Evolutionary conservation across 2,329 filamentous ascomycete genomes (phyloP), one percentile per base, ranked within the genome.

Genomic region (Colletotrichum horii): DNA sequence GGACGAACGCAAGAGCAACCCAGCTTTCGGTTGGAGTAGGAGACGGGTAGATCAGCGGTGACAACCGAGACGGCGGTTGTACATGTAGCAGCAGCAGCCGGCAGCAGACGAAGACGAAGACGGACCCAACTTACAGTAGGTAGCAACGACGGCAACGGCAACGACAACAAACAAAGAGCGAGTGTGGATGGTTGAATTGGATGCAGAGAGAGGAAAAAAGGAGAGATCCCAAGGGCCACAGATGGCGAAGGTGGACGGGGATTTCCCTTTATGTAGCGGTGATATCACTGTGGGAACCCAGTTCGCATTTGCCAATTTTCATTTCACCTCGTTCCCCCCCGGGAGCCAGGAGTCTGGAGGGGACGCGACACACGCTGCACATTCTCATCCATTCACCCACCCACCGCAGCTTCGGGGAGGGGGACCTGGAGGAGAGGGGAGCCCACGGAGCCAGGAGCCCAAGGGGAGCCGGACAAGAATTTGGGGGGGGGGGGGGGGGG

Each of bases 221-320:
- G 34, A 69, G 58, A 74, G 60, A 19, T 58, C 38, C 64, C 64
- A 32, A 32, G 34, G 32, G 19, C 15, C 34, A 19, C 14, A 65
- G 19, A 48, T 19, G 22, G 22, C 12, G 19, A 48, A 74, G 64
- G 55, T 32, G 65, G 74, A 73, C 24, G 70, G 74, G 70, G 64
- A 76, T 52, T 76, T 73, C 38, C 58, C 74, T 76, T 76, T 76
- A 76, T 52, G 43, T 76, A 76, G 70, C 70, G 74, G 74, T 76
- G 74, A 76, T 75, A 75, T 75, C 73, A 76, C 74, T 76, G 74
- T 76, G 74, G 74, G 70, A 76, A 76, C 74, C 70, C 65, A 69
- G 70, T 38, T 76, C 70, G 74, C 74, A 76, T 76, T 73, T 75
- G 64, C 74, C 70, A 76, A 76, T 75, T 76, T 76, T 76, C 70